Evolutionary conservation across 495 filamentous ascomycete species (phyloP), one percentile per base, ranked within the genome.

Genomic region (Lophiotrema nucula): DNA sequence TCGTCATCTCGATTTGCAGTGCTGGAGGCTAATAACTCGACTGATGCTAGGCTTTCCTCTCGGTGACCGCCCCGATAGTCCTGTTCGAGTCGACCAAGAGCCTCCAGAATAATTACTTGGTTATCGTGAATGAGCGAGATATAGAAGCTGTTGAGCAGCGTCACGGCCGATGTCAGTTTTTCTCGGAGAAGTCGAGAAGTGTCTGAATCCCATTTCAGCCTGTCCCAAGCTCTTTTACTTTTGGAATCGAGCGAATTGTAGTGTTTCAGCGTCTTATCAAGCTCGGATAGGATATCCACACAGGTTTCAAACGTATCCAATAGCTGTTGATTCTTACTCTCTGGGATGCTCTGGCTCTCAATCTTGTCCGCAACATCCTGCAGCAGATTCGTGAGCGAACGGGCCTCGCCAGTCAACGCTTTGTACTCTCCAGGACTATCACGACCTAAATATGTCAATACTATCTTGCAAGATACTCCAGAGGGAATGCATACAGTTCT

Each of bases 111-210:
- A 24, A 47, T 39, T 2, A 55, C 39, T 24, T 64, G 55, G 21
- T 31, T 54, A 24, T 58, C 49, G 28, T 64, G 48, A 27, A 62
- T 55, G 6, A 62, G 26, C 16, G 46, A 58, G 21, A 45, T 53
- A 41, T 54, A 62, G 41, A 66, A 66, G 21, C 37, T 47, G 43
- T 51, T 58, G 12, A 66, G 59, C 49, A 66, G 58, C 24, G 49
- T 55, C 18, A 66, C 64, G 23, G 26, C 59, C 0, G 53, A 49
- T 11, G 50, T 66, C 12, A 66, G 42, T 26, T 53, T 53, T 21
- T 51, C 54, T 15, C 64, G 54, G 1, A 62, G 24, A 15, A 45
- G 35, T 38, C 37, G 50, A 10, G 47, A 47, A 24, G 31, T 43
- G 12, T 62, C 48, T 15, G 45, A 19, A 33, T 62, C 64, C 53